A percentile compares a stretch with the other conserved stretches of the same genome.
Evolutionary conservation across 169 alveolate genomes (phyloP).

Genomic region (Eimeria maxima): DNA sequence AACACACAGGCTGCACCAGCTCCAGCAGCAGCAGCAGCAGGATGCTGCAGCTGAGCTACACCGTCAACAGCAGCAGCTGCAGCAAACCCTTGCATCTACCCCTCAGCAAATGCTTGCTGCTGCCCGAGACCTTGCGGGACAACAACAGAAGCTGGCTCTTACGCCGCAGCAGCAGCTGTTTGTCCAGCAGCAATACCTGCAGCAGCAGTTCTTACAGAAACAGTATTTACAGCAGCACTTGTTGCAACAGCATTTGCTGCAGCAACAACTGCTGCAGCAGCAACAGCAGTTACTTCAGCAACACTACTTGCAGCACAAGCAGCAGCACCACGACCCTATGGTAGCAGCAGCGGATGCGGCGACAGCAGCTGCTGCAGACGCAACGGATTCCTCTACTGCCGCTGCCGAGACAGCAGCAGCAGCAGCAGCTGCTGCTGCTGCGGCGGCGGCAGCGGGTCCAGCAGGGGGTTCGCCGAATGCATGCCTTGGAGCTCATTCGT

Average conservation of each 20-base stretch:
- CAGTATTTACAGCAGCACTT: slow-evolving; percentile 51
- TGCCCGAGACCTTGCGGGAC: neutral
- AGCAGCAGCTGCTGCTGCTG: neutral
- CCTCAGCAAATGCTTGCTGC: slow-evolving; percentile 4
- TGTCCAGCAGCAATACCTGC: slow-evolving; percentile 12
- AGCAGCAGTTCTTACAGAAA: slow-evolving; percentile 80
- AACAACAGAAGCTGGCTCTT: slow-evolving; percentile 18
- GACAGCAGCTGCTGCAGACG: slow-evolving; percentile 60
- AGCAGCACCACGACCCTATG: neutral
- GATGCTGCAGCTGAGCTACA: neutral
- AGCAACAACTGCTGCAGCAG: slow-evolving; percentile 73
- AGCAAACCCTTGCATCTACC: neutral
- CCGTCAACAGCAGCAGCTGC: slow-evolving; percentile 61
- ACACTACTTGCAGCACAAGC: slow-evolving; percentile 72
- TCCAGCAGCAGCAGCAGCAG: slow-evolving; percentile 49
- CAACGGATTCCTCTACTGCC: slow-evolving; percentile 58
- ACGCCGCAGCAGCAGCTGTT: slow-evolving; percentile 59
- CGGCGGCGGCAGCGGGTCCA: neutral
- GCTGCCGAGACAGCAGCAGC: neutral
- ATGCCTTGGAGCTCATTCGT: neutral
- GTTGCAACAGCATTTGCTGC: slow-evolving; percentile 37
- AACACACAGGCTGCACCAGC: neutral
- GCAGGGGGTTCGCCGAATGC: neutral
- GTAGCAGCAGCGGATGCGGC: slow-evolving; percentile 37
- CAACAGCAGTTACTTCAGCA: slow-evolving; percentile 67